Evolutionary conservation across 2,329 filamentous ascomycete species (phyloP), one percentile per base, ranked within the genome.

Genomic region (Pezicula carpinea): DNA sequence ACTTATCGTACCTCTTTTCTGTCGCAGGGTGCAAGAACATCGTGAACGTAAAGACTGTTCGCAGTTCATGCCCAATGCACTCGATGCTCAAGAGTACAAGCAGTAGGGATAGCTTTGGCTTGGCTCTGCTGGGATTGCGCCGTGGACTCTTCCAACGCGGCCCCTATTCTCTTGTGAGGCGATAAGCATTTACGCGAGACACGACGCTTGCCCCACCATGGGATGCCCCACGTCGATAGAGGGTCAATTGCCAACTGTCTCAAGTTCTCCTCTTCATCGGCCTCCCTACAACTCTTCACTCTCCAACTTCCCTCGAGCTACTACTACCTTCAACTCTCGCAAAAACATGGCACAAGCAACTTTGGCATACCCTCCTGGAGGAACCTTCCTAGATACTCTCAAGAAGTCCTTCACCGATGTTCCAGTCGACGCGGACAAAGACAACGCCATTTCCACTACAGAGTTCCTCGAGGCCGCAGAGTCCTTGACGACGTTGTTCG

Each of bases 401-500:
- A 87, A 87, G 74, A 79, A 78, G 66, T 92, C 87, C 60, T 99
- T 96, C 73, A 76, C 78, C 54, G 81, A 92, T 59, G 92, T 97
- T 46, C 83, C 87, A 13, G 69, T 96, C 59, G 80, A 89, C 60
- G 74, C 77, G 52, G 76, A 77, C 57, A 85, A 87, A 58, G 83
- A 82, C 69, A 85, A 89, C 72, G 86, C 83, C 51, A 83, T 97
- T 62, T 72, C 81, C 46, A 97, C 93, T 39, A 80, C 79, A 48
- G 82, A 95, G 66, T 99, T 97, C 70, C 85, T 97, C 54, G 87
- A 95, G 56, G 93, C 93, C 48, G 80, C 89, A 44, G 90, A 96
- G 77, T 83, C 87, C 47, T 72, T 97, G 66, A 87, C 86, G 44
- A 87, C 82, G 53, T 81, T 99, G 53, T 97, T 97, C 64, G 89